Percentiles rank a stretch among this genome's conserved stretches.
Evolutionary conservation across 805 yeast species (phyloP).

Genomic region (Pichia membranifaciens): DNA sequence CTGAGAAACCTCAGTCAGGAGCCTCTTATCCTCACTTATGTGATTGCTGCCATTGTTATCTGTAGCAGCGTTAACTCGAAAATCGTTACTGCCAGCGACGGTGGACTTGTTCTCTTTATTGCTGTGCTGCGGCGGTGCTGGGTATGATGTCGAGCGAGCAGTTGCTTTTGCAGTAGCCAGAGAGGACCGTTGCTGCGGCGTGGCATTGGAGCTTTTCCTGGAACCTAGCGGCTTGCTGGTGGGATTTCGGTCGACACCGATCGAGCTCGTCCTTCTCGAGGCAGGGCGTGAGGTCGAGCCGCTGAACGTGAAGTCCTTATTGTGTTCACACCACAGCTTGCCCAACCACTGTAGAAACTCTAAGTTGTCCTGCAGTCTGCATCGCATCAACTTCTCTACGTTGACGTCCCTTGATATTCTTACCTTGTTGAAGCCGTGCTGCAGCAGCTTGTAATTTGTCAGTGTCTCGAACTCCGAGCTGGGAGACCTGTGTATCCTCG

Average conservation of each 20-base stretch:
- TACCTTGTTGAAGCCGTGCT: conserved; percentile 69
- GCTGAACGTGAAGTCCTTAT: conserved; percentile 8
- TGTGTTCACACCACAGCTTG: conserved; percentile 63
- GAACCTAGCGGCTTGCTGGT: background rate
- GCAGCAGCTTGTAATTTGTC: conserved; percentile 80
- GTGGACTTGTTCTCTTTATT: background rate
- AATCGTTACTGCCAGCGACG: background rate
- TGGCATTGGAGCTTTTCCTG: background rate
- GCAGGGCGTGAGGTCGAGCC: conserved; percentile 6
- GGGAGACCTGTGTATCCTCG: conserved; percentile 66
- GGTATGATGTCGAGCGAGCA: background rate
- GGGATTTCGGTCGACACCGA: background rate
- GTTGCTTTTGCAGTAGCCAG: background rate
- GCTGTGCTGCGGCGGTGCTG: background rate
- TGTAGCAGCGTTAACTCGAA: background rate
- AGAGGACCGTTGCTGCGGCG: background rate
- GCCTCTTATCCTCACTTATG: conserved; percentile 4
- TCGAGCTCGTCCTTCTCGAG: conserved; percentile 9
- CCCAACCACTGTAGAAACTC: conserved; percentile 93
- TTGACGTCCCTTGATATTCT: conserved; percentile 68
- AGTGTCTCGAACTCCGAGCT: conserved; percentile 69
- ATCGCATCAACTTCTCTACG: conserved; percentile 75
- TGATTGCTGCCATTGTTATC: background rate
- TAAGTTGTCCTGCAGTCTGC: conserved; percentile 88
- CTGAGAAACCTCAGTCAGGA: background rate